Conservation (phyloP, 768 basidiomycete species). For the Hypsizygus marmoreus region DNA sequence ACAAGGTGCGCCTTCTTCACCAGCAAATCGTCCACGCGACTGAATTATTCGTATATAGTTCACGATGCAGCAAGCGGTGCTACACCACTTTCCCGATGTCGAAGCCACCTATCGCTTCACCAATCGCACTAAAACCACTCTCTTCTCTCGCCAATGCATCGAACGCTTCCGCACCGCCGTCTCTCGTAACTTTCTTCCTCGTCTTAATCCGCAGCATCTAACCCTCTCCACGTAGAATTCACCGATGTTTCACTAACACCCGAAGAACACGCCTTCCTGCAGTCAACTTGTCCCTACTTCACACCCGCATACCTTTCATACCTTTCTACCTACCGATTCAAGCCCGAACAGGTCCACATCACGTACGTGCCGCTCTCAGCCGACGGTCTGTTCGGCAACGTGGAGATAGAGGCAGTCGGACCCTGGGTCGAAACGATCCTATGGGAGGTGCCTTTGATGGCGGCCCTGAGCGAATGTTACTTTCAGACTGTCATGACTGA, state of each 20-base stretch:
- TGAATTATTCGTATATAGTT: constrained; percentile 47
- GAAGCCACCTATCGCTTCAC: constrained; percentile 79
- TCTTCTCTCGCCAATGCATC: constrained; percentile 68
- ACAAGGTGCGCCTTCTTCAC: constrained; percentile 63
- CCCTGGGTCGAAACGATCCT: constrained; percentile 85
- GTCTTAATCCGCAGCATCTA: not conserved
- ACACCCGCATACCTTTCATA: constrained; percentile 72
- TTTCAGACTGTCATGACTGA: constrained; percentile 74
- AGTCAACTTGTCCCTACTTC: constrained; percentile 73
- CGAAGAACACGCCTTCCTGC: constrained; percentile 70
- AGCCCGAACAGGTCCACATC: constrained; percentile 71
- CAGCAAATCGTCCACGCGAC: constrained; percentile 2
- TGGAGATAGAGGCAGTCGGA: constrained; percentile 75
- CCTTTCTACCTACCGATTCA: constrained; percentile 67
- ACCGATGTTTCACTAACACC: constrained; percentile 57
- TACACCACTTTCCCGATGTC: constrained; percentile 72
- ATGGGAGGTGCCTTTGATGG: constrained; percentile 97
- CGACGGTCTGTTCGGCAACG: constrained; percentile 52
- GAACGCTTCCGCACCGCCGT: constrained; percentile 58
- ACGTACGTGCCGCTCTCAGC: constrained; percentile 60
- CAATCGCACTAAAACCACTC: constrained; percentile 65
- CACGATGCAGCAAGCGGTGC: constrained; percentile 94
- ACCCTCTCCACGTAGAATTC: constrained; percentile 53
- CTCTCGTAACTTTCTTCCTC: constrained; percentile 44
- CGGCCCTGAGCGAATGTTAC: constrained; percentile 86